Conservation (phyloP, 2,329 filamentous ascomycete species). For the Phaeosphaeriaceae sp. region DNA sequence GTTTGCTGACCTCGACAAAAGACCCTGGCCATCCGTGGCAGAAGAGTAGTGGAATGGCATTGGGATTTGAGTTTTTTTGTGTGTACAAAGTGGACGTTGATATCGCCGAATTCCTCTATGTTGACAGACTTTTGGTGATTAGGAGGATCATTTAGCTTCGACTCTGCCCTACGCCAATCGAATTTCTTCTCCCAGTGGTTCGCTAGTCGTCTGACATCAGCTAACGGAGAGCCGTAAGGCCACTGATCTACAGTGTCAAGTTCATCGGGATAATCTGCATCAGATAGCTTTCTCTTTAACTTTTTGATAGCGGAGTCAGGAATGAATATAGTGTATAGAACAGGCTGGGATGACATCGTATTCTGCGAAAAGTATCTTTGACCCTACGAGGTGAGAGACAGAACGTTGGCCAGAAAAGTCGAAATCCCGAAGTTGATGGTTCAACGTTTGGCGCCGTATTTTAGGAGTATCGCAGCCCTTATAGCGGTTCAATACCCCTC, state of each 20-base stretch:
- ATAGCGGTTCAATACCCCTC: slow-evolving; percentile 9
- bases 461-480: neutral
- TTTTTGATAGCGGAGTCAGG: slow-evolving; percentile 56
- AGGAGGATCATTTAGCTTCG: slow-evolving; percentile 64
- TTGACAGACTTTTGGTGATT: slow-evolving; percentile 63
- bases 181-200: slow-evolving; percentile 63
- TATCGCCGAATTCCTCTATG: slow-evolving; percentile 64
- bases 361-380: neutral
- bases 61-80: slow-evolving; percentile 57
- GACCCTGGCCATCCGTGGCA: slow-evolving; percentile 75
- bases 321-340: slow-evolving; percentile 37
- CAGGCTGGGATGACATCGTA: slow-evolving; percentile 16
- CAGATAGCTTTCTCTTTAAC: slow-evolving; percentile 63
- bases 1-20: slow-evolving; percentile 69
- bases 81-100: slow-evolving; percentile 71
- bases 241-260: slow-evolving; percentile 53
- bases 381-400: neutral
- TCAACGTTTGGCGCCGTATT: neutral
- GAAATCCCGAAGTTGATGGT: neutral
- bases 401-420: neutral
- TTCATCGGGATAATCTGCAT: slow-evolving; percentile 64
- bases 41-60: slow-evolving; percentile 70
- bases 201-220: slow-evolving; percentile 65
- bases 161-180: slow-evolving; percentile 68
- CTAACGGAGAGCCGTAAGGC: slow-evolving; percentile 66